These are phyloP conservation scores for Fomitopsis schrenkii DNA, from an alignment of 1,284 basidiomycete genomes.

Conservation along the genomic window DNA sequence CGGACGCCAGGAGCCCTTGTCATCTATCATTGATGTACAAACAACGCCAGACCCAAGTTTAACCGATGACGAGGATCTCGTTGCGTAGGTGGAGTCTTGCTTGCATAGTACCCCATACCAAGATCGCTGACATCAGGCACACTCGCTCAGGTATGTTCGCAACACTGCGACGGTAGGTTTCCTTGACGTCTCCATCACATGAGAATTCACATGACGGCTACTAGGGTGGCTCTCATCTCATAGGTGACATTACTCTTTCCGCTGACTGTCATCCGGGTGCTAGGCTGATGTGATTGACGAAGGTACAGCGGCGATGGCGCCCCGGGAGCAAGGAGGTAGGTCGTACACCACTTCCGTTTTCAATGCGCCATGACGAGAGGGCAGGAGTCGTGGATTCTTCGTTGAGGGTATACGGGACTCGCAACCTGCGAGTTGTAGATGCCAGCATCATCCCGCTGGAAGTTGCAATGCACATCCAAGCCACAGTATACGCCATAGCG, in stretches of 20 bases:
- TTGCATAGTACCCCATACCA: too few species aligned
- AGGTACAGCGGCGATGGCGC: constrained; percentile 12
- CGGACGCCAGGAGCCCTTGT: too few species aligned
- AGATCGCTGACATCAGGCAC: background rate
- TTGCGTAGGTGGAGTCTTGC: too few species aligned
- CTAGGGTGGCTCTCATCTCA: background rate
- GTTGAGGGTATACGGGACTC: constrained; percentile 54
- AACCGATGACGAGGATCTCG: too few species aligned
- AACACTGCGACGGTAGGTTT: background rate
- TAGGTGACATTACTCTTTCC: background rate
- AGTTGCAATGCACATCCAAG: constrained; percentile 35
- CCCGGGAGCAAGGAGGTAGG: constrained; percentile 6
- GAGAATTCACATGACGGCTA: background rate
- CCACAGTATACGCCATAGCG: constrained; percentile 15
- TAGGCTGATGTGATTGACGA: background rate
- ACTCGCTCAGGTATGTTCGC: constrained; percentile 1
- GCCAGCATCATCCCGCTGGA: constrained; percentile 45
- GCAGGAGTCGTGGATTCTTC: constrained; percentile 55
- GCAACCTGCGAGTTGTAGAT: constrained; percentile 52
- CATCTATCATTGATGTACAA: too few species aligned
- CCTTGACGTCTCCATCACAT: too few species aligned
- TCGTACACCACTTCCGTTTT: background rate
- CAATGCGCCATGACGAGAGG: background rate
- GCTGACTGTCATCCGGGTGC: background rate
- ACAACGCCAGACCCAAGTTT: background rate